Evolutionary conservation across 1,284 basidiomycete species (phyloP).

Genomic region (Ustilago nuda): DNA sequence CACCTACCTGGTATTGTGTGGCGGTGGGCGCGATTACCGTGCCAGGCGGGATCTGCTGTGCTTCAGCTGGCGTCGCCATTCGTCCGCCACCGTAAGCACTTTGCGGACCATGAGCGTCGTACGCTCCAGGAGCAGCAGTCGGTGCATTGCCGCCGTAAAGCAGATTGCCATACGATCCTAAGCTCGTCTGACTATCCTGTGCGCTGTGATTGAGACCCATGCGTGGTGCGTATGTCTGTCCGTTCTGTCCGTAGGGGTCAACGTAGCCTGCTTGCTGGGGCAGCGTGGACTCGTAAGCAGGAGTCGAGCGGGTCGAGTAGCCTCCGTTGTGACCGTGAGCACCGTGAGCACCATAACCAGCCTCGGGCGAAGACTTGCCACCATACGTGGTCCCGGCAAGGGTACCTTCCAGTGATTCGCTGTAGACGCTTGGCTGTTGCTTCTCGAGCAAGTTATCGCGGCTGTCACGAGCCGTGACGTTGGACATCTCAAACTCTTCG

Average conservation of each 20-base stretch:
- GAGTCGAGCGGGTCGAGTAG: conserved; percentile 25
- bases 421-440: conserved; percentile 44
- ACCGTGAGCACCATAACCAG: conserved; percentile 22
- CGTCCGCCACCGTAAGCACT: conserved; percentile 19
- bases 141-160: conserved; percentile 30
- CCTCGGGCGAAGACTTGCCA: conserved; percentile 41
- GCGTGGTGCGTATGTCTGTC: conserved; percentile 23
- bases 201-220: conserved; percentile 34
- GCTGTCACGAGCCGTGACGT: conserved; percentile 47
- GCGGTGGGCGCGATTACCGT: conserved; percentile 34
- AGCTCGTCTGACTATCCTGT: conserved; percentile 42
- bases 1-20: conserved; percentile 20
- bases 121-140: conserved; percentile 10
- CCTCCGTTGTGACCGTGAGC: conserved; percentile 10
- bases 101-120: conserved; percentile 22
- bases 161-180: conserved; percentile 51
- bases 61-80: conserved; percentile 14
- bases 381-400: conserved; percentile 37
- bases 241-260: conserved; percentile 34
- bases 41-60: conserved; percentile 45
- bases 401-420: conserved; percentile 45
- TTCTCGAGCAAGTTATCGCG: conserved; percentile 64
- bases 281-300: conserved; percentile 21
- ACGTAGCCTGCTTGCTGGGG: conserved; percentile 33
- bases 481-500: conserved; percentile 61